Conservation (phyloP, 225 moss, liverwort and hornwort species). For the Climacium dendroides region DNA sequence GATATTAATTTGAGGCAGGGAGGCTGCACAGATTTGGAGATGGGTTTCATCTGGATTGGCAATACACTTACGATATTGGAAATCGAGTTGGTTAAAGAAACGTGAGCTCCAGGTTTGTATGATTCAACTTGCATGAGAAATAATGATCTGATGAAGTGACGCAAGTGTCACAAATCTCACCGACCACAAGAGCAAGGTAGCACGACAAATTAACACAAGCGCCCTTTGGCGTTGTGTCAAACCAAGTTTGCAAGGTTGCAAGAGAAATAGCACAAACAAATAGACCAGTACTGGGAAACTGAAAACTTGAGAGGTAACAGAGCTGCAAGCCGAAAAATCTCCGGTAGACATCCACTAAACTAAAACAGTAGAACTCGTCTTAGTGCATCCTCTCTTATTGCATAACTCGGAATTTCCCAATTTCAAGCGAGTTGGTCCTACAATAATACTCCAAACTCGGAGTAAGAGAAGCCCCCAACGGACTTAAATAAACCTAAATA, state of each 20-base stretch:
- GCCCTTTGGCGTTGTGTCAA: neutral
- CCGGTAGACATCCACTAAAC: neutral
- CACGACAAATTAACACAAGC: neutral
- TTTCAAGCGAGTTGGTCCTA: too few species aligned
- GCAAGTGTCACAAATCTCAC: neutral
- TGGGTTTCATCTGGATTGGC: neutral
- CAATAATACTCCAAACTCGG: too few species aligned
- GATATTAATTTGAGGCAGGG: neutral
- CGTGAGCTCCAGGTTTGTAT: neutral
- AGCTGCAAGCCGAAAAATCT: neutral
- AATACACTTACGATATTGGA: neutral
- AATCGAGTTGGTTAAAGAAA: neutral
- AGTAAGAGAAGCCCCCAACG: too few species aligned
- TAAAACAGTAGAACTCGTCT: neutral
- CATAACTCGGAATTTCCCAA: too few species aligned
- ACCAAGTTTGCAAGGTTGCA: neutral
- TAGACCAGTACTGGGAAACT: neutral
- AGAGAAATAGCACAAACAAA: neutral
- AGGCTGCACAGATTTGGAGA: neutral
- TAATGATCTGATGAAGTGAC: neutral
- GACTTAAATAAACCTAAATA: too few species aligned
- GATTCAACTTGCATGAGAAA: neutral
- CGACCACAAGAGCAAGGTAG: neutral
- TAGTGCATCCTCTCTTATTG: too few species aligned
- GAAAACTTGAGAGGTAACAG: neutral